Evolutionary conservation across 805 yeast genomes (phyloP), one percentile per base, ranked within the genome.

Genomic region (Wickerhamomyces ciferrii): DNA sequence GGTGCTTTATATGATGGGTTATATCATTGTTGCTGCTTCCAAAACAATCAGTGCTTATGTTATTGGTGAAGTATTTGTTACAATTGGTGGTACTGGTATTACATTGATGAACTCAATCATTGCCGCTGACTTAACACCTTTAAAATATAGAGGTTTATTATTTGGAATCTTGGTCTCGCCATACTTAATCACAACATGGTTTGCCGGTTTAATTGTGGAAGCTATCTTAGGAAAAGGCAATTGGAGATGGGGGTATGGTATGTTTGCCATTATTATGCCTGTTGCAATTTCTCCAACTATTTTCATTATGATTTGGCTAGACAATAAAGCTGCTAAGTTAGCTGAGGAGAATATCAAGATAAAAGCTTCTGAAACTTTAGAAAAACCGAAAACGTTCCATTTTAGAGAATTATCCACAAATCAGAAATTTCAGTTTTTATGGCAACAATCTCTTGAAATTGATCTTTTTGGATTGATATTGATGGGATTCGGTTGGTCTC

Each of bases 161-260:
- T 48, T 61, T 17, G 65, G 63, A 32, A 45, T 69, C 18, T 65
- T 68, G 8, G 55, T 65, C 38, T 47, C 66, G n/a, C 76, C 76
- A 14, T 72, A 56, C 48, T 55, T 70, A 43, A 61, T 65, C 45
- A 71, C 65, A 42, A 61, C 66, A 19, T 71, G 72, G 72, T 54
- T 67, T 48, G 47, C 69, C 11, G 75, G 75, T 44, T 59, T 57
- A 13, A 66, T 67, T 49, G 68, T 55, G 7, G 50, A 50, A 6
- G 58, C 59, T 27, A 55, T 71, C 24, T 55, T 60, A 10, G 8
- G 37, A 9, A 50, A 50, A 18, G 44, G 48, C 21, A 65, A 66
- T 20, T 76, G 81, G 81, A 65, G 77, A 55, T 70, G 75, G 73
- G 80, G 77, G 29, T 72, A 68, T 52, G 76, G 75, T 41, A 64